Percentiles rank a stretch among this genome's conserved stretches.
These are phyloP conservation scores for Eucalyptus dawsonii DNA, from an alignment of 345 rosid species.

Conservation along the genomic window DNA sequence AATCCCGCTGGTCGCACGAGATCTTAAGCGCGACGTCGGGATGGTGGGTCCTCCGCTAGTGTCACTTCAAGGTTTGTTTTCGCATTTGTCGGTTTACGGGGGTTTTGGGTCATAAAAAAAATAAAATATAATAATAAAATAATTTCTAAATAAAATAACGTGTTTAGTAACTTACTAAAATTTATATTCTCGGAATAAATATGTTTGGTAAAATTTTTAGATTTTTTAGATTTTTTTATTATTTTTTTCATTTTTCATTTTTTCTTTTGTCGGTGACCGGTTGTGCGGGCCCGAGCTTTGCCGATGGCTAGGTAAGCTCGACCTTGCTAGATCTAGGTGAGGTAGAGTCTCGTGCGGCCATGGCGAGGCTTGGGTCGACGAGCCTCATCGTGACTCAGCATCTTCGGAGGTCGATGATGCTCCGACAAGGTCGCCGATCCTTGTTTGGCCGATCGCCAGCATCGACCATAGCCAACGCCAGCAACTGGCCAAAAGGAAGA, in stretches of 20 bases:
- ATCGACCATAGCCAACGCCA: rapidly evolving
- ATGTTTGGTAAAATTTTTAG: too few species aligned
- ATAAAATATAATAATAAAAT: too few species aligned
- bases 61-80: rapidly evolving
- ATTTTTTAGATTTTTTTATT: too few species aligned
- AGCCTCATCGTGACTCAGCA: rapidly evolving
- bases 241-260: rapidly evolving
- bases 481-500: too few species aligned
- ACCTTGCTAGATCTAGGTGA: too few species aligned
- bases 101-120: too few species aligned
- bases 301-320: rapidly evolving
- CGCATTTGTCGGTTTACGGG: too few species aligned
- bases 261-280: rapidly evolving
- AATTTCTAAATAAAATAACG: rapidly evolving
- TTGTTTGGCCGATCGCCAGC: rapidly evolving
- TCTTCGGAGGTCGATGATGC: rapidly evolving
- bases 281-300: too few species aligned
- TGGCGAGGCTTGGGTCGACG: rapidly evolving
- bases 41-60: too few species aligned
- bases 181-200: rapidly evolving
- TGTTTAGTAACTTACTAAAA: too few species aligned
- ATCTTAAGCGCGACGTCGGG: too few species aligned
- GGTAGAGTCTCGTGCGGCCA: rapidly evolving
- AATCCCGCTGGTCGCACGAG: too few species aligned
- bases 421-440: rapidly evolving